phyloP scores from a whole-genome alignment of 2,329 filamentous ascomycete species.

The Colletotrichum orchidophilum region DNA sequence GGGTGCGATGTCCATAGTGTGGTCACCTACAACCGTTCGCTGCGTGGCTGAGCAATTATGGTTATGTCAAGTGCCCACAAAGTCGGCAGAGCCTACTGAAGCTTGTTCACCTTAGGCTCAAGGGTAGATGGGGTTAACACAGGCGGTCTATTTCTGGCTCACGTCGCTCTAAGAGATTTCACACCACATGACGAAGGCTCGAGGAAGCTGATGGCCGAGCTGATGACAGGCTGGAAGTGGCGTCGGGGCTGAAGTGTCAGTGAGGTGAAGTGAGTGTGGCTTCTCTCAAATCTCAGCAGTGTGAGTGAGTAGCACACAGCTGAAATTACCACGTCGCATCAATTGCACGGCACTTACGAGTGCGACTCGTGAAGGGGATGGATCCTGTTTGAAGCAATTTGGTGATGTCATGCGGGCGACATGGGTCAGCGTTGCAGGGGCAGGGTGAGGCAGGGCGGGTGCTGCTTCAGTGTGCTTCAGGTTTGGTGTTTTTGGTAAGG shows the following conservation, averaged over 20 bases:
- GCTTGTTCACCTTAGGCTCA: neutral
- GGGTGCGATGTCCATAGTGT: too few species aligned
- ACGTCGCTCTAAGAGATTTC: neutral
- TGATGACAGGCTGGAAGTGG: neutral
- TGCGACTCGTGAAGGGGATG: neutral
- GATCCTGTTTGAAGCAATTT: neutral
- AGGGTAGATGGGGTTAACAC: too few species aligned
- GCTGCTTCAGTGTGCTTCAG: slow-evolving; percentile 20
- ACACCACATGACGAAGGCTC: neutral
- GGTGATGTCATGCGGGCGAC: slow-evolving; percentile 19
- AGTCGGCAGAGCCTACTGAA: neutral
- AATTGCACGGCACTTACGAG: neutral
- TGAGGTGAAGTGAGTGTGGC: neutral
- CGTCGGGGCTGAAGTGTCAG: neutral
- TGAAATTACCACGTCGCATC: neutral
- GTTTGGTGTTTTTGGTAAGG: slow-evolving; percentile 19
- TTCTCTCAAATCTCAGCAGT: neutral
- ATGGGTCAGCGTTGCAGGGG: slow-evolving; percentile 2
- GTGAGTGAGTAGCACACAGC: neutral
- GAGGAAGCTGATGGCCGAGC: neutral
- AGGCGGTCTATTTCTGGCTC: neutral
- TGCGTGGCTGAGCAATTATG: neutral
- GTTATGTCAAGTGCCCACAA: neutral
- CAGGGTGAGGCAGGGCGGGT: neutral
- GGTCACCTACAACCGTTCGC: too few species aligned